Evolutionary conservation across 2,329 filamentous ascomycete genomes (phyloP).

Genomic region (Phaeosphaeriaceae sp.): DNA sequence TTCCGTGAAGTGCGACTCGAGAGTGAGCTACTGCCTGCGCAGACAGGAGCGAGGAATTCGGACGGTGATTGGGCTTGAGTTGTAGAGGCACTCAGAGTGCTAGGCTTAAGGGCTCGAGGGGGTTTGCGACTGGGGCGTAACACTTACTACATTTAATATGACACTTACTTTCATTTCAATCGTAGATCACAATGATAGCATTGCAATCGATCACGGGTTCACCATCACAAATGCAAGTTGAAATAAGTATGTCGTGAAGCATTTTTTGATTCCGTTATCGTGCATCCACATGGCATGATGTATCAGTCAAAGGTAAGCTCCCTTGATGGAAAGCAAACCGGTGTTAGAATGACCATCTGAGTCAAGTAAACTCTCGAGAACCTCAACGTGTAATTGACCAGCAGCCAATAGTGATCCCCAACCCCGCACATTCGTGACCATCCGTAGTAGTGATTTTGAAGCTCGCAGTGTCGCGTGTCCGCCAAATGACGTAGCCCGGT

Average conservation of each 20-base stretch:
- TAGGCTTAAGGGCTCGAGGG: not conserved
- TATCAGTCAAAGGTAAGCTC: conserved; percentile 45
- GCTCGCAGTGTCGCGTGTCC: conserved; percentile 35
- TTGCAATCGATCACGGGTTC: not conserved
- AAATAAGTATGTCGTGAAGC: conserved; percentile 40
- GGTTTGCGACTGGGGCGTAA: not conserved
- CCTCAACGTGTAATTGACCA: conserved; percentile 48
- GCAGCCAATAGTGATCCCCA: conserved; percentile 36
- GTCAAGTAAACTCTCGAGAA: conserved; percentile 45
- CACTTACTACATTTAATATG: not conserved
- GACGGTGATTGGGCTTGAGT: conserved; percentile 15
- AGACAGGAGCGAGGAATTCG: conserved; percentile 12
- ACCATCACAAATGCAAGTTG: not conserved
- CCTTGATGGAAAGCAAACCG: conserved; percentile 34
- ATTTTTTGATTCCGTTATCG: conserved; percentile 45
- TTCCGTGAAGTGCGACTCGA: conserved; percentile 33
- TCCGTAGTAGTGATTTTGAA: conserved; percentile 24
- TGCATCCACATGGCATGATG: conserved; percentile 45
- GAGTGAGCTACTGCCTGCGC: conserved; percentile 9
- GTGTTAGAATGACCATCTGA: conserved; percentile 47
- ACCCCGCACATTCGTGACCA: conserved; percentile 34
- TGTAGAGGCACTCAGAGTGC: not conserved
- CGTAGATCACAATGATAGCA: not conserved
- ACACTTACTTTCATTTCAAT: not conserved
- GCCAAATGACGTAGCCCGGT: conserved; percentile 33